A percentile compares a stretch with the other conserved stretches of the same genome.
phyloP scores from a whole-genome alignment of 1,284 basidiomycete species.

The Lentinus polychrous region DNA sequence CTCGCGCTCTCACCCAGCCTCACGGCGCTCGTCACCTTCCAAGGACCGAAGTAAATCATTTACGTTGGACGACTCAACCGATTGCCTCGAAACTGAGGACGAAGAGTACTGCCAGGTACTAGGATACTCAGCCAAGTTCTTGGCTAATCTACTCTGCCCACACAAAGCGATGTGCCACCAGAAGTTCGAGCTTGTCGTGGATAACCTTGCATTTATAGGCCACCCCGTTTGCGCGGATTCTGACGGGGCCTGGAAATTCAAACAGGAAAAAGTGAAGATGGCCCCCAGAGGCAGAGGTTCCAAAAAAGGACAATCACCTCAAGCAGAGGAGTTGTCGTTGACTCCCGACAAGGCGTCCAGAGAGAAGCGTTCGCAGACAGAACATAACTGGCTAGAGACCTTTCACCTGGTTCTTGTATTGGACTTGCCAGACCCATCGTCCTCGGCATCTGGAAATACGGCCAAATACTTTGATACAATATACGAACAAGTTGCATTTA shows the following conservation, averaged over 20 bases:
- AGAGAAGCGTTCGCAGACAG: conserved; percentile 5
- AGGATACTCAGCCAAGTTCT: conserved; percentile 76
- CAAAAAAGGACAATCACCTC: conserved; percentile 31
- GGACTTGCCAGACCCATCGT: conserved; percentile 85
- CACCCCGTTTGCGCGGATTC: conserved; percentile 83
- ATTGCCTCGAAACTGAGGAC: conserved; percentile 9
- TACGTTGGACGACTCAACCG: conserved; percentile 10
- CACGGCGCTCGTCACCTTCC: conserved; percentile 24
- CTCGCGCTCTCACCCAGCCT: conserved; percentile 22
- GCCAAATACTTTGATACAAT: conserved; percentile 76
- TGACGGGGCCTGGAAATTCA: conserved; percentile 72
- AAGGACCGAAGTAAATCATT: conserved; percentile 18
- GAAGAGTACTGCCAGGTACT: conserved; percentile 66
- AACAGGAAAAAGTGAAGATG: conserved; percentile 45
- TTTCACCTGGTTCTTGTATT: conserved; percentile 88
- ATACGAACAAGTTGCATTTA: conserved; percentile 84
- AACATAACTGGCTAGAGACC: conserved; percentile 58
- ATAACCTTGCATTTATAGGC: conserved; percentile 92
- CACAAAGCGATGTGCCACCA: conserved; percentile 82
- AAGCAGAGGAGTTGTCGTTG: conserved; percentile 15
- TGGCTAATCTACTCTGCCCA: conserved; percentile 80
- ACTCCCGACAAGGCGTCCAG: conserved; percentile 18
- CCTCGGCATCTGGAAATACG: conserved; percentile 68
- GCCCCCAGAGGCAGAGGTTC: conserved; percentile 49
- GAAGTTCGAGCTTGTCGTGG: conserved; percentile 89